Conservation (phyloP, 2,329 filamentous ascomycete species). For the Sarocladium brachiariae region DNA sequence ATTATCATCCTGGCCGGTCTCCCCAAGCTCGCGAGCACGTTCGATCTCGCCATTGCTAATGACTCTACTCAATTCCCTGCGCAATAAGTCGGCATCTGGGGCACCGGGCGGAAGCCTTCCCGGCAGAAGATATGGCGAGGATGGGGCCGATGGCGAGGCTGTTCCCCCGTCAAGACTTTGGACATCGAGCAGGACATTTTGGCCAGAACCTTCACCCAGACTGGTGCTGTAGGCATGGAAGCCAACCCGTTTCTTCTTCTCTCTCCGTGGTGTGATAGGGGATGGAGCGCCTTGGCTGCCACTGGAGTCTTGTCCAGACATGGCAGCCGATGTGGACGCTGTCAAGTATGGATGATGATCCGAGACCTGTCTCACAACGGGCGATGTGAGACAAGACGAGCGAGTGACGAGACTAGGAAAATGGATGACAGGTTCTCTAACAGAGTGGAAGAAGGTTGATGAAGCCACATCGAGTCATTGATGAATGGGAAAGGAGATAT, state of each 20-base stretch:
- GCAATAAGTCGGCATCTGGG: conserved; percentile 32
- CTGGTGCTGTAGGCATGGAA: conserved; percentile 27
- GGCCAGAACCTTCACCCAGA: not conserved
- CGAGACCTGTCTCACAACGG: conserved; percentile 7
- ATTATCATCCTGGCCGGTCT: conserved; percentile 13
- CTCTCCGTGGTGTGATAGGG: conserved; percentile 25
- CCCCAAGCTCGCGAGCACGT: conserved; percentile 16
- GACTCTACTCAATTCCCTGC: conserved; percentile 31
- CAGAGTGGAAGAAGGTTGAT: not conserved
- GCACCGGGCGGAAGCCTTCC: conserved; percentile 20
- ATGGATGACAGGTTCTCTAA: not conserved
- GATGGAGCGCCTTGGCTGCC: conserved; percentile 22
- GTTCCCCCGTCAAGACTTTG: conserved; percentile 4
- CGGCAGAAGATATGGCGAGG: conserved; percentile 18
- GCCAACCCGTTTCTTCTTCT: conserved; percentile 34
- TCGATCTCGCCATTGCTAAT: conserved; percentile 15
- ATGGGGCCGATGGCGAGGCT: conserved; percentile 17
- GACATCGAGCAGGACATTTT: conserved; percentile 1
- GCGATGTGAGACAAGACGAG: conserved; percentile 3
- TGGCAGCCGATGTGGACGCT: not conserved
- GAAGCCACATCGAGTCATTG: not conserved
- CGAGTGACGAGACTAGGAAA: conserved; percentile 3
- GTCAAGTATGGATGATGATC: conserved; percentile 2
- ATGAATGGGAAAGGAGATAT: not conserved
- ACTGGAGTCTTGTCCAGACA: conserved; percentile 17